Base-by-base conservation (phyloP, 2,329 filamentous ascomycete genomes). In the Pseudogymnoascus sp. region DNA sequence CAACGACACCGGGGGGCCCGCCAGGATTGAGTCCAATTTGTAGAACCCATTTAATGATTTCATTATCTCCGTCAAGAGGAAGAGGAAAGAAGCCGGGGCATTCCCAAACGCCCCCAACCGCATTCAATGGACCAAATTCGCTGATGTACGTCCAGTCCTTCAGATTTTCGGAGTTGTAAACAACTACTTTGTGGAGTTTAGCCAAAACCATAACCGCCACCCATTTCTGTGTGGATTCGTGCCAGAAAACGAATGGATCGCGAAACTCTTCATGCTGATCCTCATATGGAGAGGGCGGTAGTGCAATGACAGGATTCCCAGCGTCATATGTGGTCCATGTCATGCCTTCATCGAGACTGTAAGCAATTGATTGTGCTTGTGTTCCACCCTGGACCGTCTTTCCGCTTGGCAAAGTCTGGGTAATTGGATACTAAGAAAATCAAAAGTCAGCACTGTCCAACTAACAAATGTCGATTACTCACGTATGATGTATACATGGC, bases 231-330 rank as follows among this genome's bases (percentile, higher is more conserved):
- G 71, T 74, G 42, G 78, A 69, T 1, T 78, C 72, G 65, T 86
- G 79, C 77, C 83, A 84, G 46, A 85, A 75, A 2, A 87, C 83
- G 68, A 87, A 85, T 2, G 85, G 85, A 65, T 88, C 85, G 7
- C 85, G 82, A 75, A 87, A 87, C 63, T 84, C 78, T 34, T 60
- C 3, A 38, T 1, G 11, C 23, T 61, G 60, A 8, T 61, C 60
- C n/a, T 34, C 59, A 38, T 62, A 62, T 31, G 72, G 60, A 12
- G 40, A 2, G 5, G 40, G 40, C 11, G 40, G 40, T 7, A 43
- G 11, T 23, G 40, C 9, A 18, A 88, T 80, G 16, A 87, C 81
- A 1, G 85, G 85, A 65, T 88, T 88, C 6, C 71, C 71, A 3
- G 75, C 74, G 64, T 86, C 88, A 8, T 59, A 37, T 38, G 81